Base-by-base conservation (phyloP, 805 yeast genomes). In the Saccharomycopsis sp. region DNA sequence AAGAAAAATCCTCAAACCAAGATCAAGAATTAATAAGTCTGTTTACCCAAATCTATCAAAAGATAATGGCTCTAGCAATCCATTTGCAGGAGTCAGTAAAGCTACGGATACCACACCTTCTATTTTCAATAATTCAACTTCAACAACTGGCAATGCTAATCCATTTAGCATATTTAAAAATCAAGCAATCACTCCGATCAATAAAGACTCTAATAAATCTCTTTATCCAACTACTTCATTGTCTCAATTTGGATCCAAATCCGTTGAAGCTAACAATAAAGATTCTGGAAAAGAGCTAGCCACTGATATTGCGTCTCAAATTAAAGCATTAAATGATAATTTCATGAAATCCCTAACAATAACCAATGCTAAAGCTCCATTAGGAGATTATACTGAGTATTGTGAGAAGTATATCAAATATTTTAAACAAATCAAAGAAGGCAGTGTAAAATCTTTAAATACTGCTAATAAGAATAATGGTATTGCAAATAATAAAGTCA, bases 311-410 rank as follows among this genome's bases (percentile, higher is more conserved):
- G 49, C 49, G 4, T 43, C 49, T 3, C 41, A 42, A 26, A 41
- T 46, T 10, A 46, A 46, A 21, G 49, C 49, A 4, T 36, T 46
- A n/a, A 46, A 46, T 28, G 49, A 46, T 12, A 46, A 46, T 27
- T 46, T 46, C 31, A 26, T 46, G 25, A 21, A 20, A 13, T 20
- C 36, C 19, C 20, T 46, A 37, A 40, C 37, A 3, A 18, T 40
- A 5, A 29, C 42, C 12, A 21, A n/a, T 19, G 31, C 40, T 28
- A 30, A 43, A n/a, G 47, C 47, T 4, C 49, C 49, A 9, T 41
- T 46, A 23, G 49, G 38, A 18, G 47, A 46, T 19, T 43, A 31
- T 23, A 32, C 47, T 19, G 32, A 37, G 2, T 40, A 46, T 18
- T 46, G 49, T 34, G 47, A 43, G 29, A 42, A 27, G 37, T 46